Evolutionary conservation across 306 rosid genomes (phyloP).

Genomic region (Mucuna pruriens): DNA sequence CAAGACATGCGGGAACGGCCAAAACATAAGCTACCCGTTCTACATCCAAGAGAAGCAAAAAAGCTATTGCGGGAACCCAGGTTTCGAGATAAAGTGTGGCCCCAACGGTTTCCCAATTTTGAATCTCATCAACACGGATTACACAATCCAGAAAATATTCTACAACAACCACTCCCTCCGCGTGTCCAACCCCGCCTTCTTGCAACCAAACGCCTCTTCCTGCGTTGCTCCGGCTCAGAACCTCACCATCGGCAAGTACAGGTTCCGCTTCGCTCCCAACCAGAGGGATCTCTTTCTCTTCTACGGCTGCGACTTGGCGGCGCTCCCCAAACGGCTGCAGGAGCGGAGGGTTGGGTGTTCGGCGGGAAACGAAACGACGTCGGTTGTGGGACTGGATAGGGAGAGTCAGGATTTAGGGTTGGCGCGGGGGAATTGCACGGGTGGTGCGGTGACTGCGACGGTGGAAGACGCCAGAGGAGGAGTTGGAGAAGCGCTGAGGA

Average conservation of each 20-base stretch:
- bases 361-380: background rate
- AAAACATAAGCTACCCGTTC: conserved; percentile 52
- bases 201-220: background rate
- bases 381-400: conserved; percentile 29
- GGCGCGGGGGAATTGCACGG: conserved; percentile 22
- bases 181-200: conserved; percentile 40
- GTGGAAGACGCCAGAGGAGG: background rate
- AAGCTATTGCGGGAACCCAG: conserved; percentile 48
- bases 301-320: conserved; percentile 22
- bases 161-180: conserved; percentile 35
- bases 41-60: conserved; percentile 24
- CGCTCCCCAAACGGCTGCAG: background rate
- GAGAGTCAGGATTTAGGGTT: background rate
- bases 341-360: conserved; percentile 42
- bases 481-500: conserved; percentile 28
- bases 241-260: background rate
- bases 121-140: background rate
- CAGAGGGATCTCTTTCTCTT: conserved; percentile 31
- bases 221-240: conserved; percentile 26
- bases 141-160: conserved; percentile 38
- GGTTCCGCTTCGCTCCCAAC: background rate
- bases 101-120: conserved; percentile 41
- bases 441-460: background rate
- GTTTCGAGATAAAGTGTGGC: conserved; percentile 46
- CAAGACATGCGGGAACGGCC: conserved; percentile 42